Evolutionary conservation across 768 basidiomycete genomes (phyloP), one percentile per base, ranked within the genome.

Genomic region (Lactarius akahatsu): DNA sequence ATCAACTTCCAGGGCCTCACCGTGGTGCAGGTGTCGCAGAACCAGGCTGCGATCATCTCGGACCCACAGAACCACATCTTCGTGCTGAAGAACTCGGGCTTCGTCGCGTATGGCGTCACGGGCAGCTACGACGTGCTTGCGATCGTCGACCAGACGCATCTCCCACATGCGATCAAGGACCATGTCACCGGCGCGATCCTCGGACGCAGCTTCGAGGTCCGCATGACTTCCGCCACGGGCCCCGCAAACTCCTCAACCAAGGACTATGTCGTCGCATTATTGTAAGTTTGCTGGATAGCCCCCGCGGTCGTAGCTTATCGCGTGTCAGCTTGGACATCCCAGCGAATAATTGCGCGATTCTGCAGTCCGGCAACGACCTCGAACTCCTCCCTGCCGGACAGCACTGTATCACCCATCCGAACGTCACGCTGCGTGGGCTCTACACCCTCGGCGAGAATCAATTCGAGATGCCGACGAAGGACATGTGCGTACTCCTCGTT

Each of bases 11-110:
- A 86, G 58, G 92, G 92, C 59, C 77, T 94, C 66, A 91, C 89
- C 0, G 81, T 90, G n/a, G 91, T 94, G 0, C 92, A 94, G 72
- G 92, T 93, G 26, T 90, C 90, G 0, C 92, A 93, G 79, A 94
- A 94, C 72, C 86, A 88, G 72, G 89, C 89, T 3, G 90, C 91
- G 0, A 88, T 91, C 36, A 80, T 91, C 52, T 91, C 89, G 0
- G 90, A 92, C 72, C 90, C 89, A 56, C 80, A 86, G 71, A 92
- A 92, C 67, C 86, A 85, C 41, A 84, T 92, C 30, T 92, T 94
- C 73, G 88, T 94, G 20, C 79, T 93, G 71, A 90, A 88, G 75
- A 89, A 91, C 72, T 80, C 85, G 40, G 90, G 90, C 11, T 91
- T 92, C 68, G 90, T 90, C 18, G 87, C 91, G 1, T 89, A 86